Conservation (phyloP, 169 alveolate genomes). For the Cryptosporidium sp. region DNA sequence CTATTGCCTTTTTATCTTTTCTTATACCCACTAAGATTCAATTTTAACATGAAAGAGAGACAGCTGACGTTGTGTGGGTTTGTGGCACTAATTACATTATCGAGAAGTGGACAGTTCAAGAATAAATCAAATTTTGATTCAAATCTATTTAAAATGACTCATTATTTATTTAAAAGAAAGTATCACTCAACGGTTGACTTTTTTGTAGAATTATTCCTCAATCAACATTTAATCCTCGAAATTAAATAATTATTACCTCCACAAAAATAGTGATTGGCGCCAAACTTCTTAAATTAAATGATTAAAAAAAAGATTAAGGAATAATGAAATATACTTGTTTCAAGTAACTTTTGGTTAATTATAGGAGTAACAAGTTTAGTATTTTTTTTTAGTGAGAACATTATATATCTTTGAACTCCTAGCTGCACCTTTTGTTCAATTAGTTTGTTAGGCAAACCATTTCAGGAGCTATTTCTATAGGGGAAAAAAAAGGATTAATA, state of each 20-base stretch:
- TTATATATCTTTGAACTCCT: neutral
- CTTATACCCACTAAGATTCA: conserved; percentile 65
- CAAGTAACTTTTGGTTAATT: neutral
- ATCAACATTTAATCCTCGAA: neutral
- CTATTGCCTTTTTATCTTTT: conserved; percentile 19
- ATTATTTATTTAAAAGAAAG: neutral
- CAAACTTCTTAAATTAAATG: neutral
- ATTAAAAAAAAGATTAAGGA: too few relatives aligned
- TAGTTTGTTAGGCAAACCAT: neutral
- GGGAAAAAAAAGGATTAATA: too few relatives aligned
- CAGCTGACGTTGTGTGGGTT: conserved; percentile 78
- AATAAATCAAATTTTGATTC: neutral
- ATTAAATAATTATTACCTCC: neutral
- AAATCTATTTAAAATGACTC: neutral
- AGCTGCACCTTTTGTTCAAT: neutral
- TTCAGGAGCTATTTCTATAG: neutral
- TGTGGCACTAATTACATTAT: conserved; percentile 74
- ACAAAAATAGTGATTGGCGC: neutral
- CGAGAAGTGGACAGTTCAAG: conserved; percentile 75
- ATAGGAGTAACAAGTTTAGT: neutral
- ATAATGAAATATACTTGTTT: too few relatives aligned
- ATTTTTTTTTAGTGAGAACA: neutral
- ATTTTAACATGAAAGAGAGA: conserved; percentile 70
- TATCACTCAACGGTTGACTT: neutral
- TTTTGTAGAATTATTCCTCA: neutral